Evolutionary conservation across 1,284 basidiomycete species (phyloP), one percentile per base, ranked within the genome.

Genomic region (Cutaneotrichosporon sp.): DNA sequence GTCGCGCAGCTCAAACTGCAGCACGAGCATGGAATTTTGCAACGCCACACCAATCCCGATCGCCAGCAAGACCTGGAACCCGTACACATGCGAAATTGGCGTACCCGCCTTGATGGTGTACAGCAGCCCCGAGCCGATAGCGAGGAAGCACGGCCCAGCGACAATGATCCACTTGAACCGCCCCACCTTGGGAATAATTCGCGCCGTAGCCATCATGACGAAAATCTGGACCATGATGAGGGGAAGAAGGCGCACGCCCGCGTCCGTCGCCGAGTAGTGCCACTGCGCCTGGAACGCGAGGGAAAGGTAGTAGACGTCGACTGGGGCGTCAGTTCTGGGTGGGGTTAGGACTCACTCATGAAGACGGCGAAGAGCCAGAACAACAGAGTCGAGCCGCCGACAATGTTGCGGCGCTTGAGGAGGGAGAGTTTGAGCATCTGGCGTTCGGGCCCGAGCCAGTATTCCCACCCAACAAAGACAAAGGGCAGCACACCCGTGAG

Each of bases 361-460:
- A 73, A 73, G 30, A 61, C 49, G 13, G 56, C 66, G 41, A 73
- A 73, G 26, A 70, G 58, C 51, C 52, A 61, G 39, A 46, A 44
- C 23, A 56, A 36, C 20, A 48, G 12, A 18, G 52, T 3, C 5
- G 37, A 22, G 18, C 48, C 34, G 22, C 46, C 51, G 60, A 54
- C 52, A 42, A 76, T 67, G 20, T 70, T 73, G 12, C 73, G 59
- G 15, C 73, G 58, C 39, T 58, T 63, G 46, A 77, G 54, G 20
- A 77, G 57, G n/a, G 49, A 44, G n/a, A 77, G 62, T 26, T 73
- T 71, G 49, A 77, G 66, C 69, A 77, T 76, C 18, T 68, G 67
- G 17, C 63, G 59, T n/a, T 75, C 65, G 20, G 54, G 48, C 0
- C 70, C 73, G 39, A 74, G 43, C 55, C 60, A 76, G 56, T 56